A percentile compares a stretch with the other conserved stretches of the same genome.
phyloP scores from a whole-genome alignment of 75 land plant species.

The Cunninghamia lanceolata region DNA sequence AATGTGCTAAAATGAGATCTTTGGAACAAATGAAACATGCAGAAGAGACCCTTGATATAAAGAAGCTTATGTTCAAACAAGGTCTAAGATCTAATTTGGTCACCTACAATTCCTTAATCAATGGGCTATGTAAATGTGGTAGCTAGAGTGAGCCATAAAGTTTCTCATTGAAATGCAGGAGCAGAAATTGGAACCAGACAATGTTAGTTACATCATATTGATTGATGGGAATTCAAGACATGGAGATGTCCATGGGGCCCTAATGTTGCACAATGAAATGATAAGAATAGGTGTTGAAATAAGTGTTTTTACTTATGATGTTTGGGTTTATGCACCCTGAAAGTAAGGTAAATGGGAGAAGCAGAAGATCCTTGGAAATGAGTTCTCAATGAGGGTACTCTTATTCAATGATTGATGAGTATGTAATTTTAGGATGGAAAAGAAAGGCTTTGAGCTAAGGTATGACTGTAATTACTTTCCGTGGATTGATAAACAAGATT shows the following conservation, averaged over 20 bases:
- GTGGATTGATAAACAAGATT: conserved; percentile 29
- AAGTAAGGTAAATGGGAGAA: conserved; percentile 69
- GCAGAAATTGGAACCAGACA: conserved; percentile 34
- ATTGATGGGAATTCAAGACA: conserved; percentile 33
- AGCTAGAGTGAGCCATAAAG: conserved; percentile 31
- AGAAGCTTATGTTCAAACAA: conserved; percentile 27
- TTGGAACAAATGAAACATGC: no score
- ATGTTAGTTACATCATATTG: conserved; percentile 40
- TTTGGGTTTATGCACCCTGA: conserved; percentile 55
- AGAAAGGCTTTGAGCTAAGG: conserved; percentile 27
- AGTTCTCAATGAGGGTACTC: conserved; percentile 28
- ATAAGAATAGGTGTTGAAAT: conserved; percentile 24
- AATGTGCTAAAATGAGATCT: no score
- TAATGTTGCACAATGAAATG: conserved; percentile 33
- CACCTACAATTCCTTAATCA: conserved; percentile 53
- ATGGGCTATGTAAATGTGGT: conserved; percentile 45
- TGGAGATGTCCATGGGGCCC: conserved; percentile 25
- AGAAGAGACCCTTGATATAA: conserved; percentile 28
- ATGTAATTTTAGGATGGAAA: conserved; percentile 14
- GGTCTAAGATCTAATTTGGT: conserved; percentile 29
- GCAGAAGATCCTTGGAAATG: conserved; percentile 41
- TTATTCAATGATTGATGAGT: conserved; percentile 43
- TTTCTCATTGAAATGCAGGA: conserved; percentile 50
- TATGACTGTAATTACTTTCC: conserved; percentile 28
- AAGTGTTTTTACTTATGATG: conserved; percentile 33